phyloP scores from a whole-genome alignment of 495 filamentous ascomycete genomes.

The Acidomyces sp. region DNA sequence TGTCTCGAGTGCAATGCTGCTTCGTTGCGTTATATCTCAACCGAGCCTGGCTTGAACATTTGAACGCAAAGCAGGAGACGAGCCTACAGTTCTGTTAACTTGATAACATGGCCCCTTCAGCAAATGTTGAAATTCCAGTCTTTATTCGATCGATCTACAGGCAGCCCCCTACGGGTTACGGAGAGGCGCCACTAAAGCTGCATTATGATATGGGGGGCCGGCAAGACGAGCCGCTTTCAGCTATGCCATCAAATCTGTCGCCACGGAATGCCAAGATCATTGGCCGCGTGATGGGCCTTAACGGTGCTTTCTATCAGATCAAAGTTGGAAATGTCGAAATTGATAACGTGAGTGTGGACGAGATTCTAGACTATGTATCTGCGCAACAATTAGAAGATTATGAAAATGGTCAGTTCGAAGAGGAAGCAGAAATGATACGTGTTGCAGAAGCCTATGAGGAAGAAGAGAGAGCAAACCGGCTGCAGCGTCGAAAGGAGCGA shows the following conservation, averaged over 20 bases:
- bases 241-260: constrained; percentile 6
- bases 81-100: no score
- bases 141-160: no score
- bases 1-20: no score
- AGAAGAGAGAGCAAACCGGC: neutral
- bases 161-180: no score
- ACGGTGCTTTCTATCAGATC: constrained; percentile 6
- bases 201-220: no score
- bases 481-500: neutral
- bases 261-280: constrained; percentile 8
- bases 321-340: constrained; percentile 14
- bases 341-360: constrained; percentile 11
- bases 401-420: constrained; percentile 15
- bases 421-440: constrained; percentile 5
- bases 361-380: constrained; percentile 18
- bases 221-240: constrained; percentile 10
- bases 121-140: no score
- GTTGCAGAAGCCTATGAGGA: constrained; percentile 1
- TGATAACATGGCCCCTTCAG: no score
- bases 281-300: neutral
- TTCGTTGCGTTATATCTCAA: no score
- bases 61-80: no score
- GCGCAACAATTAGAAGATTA: constrained; percentile 14
- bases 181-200: no score
- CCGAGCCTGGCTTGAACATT: no score